A percentile compares a stretch with the other conserved stretches of the same genome.
Evolutionary conservation across 129 eudicot species (phyloP).

Genomic region (Gnaphalium uliginosum): DNA sequence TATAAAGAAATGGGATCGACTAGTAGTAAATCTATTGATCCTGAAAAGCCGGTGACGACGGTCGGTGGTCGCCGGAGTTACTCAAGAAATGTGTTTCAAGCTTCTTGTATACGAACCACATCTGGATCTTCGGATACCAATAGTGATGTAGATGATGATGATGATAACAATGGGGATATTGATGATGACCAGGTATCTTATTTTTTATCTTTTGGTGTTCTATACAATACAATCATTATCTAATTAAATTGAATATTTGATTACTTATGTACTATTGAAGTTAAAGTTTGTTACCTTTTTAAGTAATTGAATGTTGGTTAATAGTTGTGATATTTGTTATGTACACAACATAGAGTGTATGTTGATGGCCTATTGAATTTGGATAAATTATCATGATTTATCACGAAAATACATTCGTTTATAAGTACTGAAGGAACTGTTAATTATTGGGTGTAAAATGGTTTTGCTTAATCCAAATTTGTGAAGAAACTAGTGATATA

Average conservation of each 20-base stretch:
- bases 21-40: slow-evolving; percentile 62
- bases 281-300: background rate
- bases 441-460: slow-evolving; percentile 15
- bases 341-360: background rate
- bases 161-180: slow-evolving; percentile 36
- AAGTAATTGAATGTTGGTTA: background rate
- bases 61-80: slow-evolving; percentile 42
- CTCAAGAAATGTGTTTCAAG: slow-evolving; percentile 55
- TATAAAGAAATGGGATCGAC: slow-evolving; percentile 62
- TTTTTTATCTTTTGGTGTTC: background rate
- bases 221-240: background rate
- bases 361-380: background rate
- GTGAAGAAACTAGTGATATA: background rate
- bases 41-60: slow-evolving; percentile 34
- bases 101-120: slow-evolving; percentile 52
- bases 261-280: background rate
- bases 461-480: slow-evolving; percentile 9
- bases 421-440: background rate
- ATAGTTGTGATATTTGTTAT: background rate
- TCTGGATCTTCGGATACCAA: slow-evolving; percentile 58
- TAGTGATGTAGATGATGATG: slow-evolving; percentile 39
- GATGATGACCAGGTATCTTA: slow-evolving; percentile 53
- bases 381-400: background rate
- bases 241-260: background rate
- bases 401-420: background rate